Percentiles rank a stretch among this genome's conserved stretches.
phyloP scores from a whole-genome alignment of 2,329 filamentous ascomycete genomes.

The Venturia nashicola region DNA sequence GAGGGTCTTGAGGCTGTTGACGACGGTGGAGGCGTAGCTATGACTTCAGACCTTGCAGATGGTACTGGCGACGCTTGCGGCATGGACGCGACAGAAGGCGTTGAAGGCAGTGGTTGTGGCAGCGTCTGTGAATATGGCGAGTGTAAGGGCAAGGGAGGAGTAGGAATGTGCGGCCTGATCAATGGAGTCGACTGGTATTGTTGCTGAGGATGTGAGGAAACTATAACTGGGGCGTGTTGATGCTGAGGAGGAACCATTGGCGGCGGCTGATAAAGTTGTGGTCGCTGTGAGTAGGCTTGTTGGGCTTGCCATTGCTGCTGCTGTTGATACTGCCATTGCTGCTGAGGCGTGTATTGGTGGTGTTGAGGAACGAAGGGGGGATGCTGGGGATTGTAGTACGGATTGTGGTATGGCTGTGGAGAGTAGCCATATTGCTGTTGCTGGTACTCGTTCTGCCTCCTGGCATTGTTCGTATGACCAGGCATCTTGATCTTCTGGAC shows the following conservation, averaged over 20 bases:
- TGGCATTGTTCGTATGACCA: not conserved
- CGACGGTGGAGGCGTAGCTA: constrained; percentile 20
- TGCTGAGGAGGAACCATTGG: constrained; percentile 16
- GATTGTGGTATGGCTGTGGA: constrained; percentile 15
- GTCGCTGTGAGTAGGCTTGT: constrained; percentile 10
- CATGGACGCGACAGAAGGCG: constrained; percentile 22
- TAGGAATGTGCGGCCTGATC: constrained; percentile 20
- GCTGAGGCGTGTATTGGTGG: constrained; percentile 22
- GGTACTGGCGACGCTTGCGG: constrained; percentile 16
- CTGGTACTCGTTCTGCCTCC: constrained; percentile 8
- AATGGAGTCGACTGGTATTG: constrained; percentile 24
- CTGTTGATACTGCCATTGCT: constrained; percentile 23
- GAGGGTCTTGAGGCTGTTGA: constrained; percentile 21
- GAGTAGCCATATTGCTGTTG: not conserved
- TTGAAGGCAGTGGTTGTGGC: constrained; percentile 17
- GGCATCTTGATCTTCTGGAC: not conserved
- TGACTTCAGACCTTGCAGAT: constrained; percentile 7
- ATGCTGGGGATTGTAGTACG: constrained; percentile 22
- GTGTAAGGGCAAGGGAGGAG: constrained; percentile 10
- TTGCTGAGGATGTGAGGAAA: constrained; percentile 31
- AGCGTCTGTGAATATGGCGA: constrained; percentile 11
- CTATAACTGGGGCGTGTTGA: constrained; percentile 29
- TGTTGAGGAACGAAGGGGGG: constrained; percentile 19
- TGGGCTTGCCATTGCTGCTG: constrained; percentile 27
- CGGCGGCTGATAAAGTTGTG: constrained; percentile 14